phyloP scores from a whole-genome alignment of 805 yeast genomes.

The Debaryomyces castellii region DNA sequence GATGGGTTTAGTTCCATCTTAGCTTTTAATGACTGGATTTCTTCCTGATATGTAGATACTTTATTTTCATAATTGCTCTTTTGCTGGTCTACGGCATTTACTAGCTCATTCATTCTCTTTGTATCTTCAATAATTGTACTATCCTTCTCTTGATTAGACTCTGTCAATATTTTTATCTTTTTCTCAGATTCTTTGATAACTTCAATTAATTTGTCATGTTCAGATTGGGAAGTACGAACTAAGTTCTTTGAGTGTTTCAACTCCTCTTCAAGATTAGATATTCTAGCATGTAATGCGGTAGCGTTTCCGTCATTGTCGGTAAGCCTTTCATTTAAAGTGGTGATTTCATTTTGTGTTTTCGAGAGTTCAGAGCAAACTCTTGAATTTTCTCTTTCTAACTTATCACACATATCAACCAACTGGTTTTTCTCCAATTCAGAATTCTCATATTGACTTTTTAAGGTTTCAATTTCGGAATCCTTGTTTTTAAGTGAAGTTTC shows the following conservation, averaged over 20 bases:
- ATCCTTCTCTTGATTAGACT: constrained; percentile 24
- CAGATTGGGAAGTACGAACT: constrained; percentile 1
- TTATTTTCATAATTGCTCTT: constrained; percentile 17
- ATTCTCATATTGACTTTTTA: background rate
- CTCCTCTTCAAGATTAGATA: constrained; percentile 2
- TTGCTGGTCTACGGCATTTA: constrained; percentile 18
- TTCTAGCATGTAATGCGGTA: constrained; percentile 1
- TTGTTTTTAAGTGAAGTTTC: constrained; percentile 17
- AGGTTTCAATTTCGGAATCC: constrained; percentile 2
- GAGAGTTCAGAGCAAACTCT: constrained; percentile 9
- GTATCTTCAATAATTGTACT: constrained; percentile 31
- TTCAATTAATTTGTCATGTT: constrained; percentile 16
- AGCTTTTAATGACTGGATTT: constrained; percentile 5
- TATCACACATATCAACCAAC: constrained; percentile 13
- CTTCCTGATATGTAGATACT: constrained; percentile 11
- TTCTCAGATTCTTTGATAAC: constrained; percentile 26
- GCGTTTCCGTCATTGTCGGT: background rate
- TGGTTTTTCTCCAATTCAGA: constrained; percentile 7
- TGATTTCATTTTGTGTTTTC: constrained; percentile 8
- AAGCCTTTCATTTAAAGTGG: constrained; percentile 11
- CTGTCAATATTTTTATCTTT: constrained; percentile 22
- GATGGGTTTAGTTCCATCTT: constrained; percentile 6
- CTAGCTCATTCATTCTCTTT: constrained; percentile 27
- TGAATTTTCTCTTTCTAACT: constrained; percentile 7
- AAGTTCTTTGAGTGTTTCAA: constrained; percentile 8